phyloP scores from a whole-genome alignment of 495 filamentous ascomycete genomes.

The Rusavskia elegans region DNA sequence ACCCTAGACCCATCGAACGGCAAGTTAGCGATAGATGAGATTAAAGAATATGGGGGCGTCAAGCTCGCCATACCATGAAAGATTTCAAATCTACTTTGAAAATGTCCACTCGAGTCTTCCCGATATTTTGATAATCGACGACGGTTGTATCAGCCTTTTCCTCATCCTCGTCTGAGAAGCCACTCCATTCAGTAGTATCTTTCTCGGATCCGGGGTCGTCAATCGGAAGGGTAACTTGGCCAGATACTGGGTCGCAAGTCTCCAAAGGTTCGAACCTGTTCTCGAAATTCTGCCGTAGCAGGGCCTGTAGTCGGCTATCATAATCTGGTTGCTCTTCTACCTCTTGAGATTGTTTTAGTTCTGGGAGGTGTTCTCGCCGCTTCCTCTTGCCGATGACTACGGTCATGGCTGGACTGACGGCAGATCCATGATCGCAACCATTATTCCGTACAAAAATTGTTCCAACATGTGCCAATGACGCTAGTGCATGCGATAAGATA shows the following conservation, averaged over 20 bases:
- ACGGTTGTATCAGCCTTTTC: conserved; percentile 37
- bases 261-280: conserved; percentile 62
- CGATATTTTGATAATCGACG: conserved; percentile 41
- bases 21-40: neutral
- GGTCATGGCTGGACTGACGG: conserved; percentile 12
- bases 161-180: conserved; percentile 34
- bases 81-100: conserved; percentile 56
- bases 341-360: neutral
- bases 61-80: conserved; percentile 40
- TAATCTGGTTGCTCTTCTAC: neutral
- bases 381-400: conserved; percentile 18
- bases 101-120: conserved; percentile 23
- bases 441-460: no score
- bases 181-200: conserved; percentile 44
- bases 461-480: no score
- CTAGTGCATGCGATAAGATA: no score
- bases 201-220: conserved; percentile 3
- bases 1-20: conserved; percentile 15
- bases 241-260: conserved; percentile 10
- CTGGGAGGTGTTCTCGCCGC: conserved; percentile 11
- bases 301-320: conserved; percentile 26
- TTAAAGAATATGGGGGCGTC: neutral
- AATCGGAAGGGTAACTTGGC: conserved; percentile 1
- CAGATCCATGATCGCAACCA: no score
- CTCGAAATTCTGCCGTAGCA: conserved; percentile 75